Evolutionary conservation across 805 yeast genomes (phyloP), one percentile per base, ranked within the genome.

Genomic region (Candida namnaoensis): DNA sequence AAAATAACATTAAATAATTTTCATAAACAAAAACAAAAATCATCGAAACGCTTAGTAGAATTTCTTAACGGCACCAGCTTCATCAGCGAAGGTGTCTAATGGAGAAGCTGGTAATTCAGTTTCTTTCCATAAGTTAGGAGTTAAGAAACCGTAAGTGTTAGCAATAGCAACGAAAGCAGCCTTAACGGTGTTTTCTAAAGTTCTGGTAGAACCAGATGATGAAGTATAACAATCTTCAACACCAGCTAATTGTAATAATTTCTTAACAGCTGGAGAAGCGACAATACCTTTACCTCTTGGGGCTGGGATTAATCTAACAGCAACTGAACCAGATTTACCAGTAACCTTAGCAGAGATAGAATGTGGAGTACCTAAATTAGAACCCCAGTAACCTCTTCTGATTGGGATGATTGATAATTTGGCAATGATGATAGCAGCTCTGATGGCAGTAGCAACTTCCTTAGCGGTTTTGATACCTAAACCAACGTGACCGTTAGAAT

Each of bases 331-430:
- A 80, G 98, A 93, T 88, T 91, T 93, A 79, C 99, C 99, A 59
- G 98, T 84, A 70, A 90, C 88, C 88, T 93, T 93, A 76, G 82
- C 74, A 65, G 96, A 91, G 68, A 91, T 83, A 58, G 99, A 86
- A 85, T 93, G 99, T 68, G 99, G 99, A 74, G 86, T 84, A 83
- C 99, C 99, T 74, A 93, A 86, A 82, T 88, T 88, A 72, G 95
- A 75, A 77, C 99, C 99, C 99, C 99, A 93, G 93, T 93, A 93
- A 80, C 99, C 99, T 83, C 99, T 88, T 84, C 99, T 91, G 79
- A 93, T 91, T 70, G 99, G 99, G 71, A 93, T 88, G 74, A 93
- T 84, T 60, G 96, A 84, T 68, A 93, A 82, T 82, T 93, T 93
- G 72, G 99, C 99, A 69, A 93, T 88, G 81, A 88, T 81, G 78